Percentiles rank a stretch among this genome's conserved stretches.
Evolutionary conservation across 1,139 yeast genomes (phyloP).

Genomic region (Pichia kudriavzevii): DNA sequence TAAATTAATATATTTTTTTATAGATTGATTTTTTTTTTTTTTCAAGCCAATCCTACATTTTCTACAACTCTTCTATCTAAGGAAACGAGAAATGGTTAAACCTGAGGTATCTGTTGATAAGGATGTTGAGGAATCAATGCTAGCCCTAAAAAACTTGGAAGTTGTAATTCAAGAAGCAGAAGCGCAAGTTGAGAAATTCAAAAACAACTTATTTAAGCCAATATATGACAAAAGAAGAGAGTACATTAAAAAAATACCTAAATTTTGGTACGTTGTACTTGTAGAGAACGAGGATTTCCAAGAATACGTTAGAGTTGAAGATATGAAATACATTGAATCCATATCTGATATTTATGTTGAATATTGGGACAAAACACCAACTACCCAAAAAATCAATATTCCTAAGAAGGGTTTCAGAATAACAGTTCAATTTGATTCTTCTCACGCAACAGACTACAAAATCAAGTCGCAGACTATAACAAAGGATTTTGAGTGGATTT

Average conservation of each 20-base stretch:
- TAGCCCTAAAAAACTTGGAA: slow-evolving; percentile 47
- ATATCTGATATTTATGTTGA: slow-evolving; percentile 42
- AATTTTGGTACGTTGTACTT: slow-evolving; percentile 69
- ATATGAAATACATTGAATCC: slow-evolving; percentile 57
- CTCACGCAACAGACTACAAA: slow-evolving; percentile 26
- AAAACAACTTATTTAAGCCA: slow-evolving; percentile 43
- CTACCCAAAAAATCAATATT: slow-evolving; percentile 22
- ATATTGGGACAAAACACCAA: slow-evolving; percentile 15
- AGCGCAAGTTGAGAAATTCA: slow-evolving; percentile 41
- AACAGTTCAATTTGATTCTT: slow-evolving; percentile 42
- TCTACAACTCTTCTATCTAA: too few relatives aligned
- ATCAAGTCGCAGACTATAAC: slow-evolving; percentile 46
- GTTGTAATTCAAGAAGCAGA: slow-evolving; percentile 49
- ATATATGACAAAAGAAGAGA: slow-evolving; percentile 44
- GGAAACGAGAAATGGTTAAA: too few relatives aligned
- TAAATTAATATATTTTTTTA: too few relatives aligned
- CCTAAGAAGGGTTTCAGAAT: slow-evolving; percentile 46
- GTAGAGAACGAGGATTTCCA: slow-evolving; percentile 74
- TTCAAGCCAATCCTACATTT: too few relatives aligned
- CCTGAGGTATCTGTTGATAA: slow-evolving; percentile 7
- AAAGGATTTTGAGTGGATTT: slow-evolving; percentile 41
- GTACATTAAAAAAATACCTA: slow-evolving; percentile 43
- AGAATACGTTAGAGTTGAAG: slow-evolving; percentile 59
- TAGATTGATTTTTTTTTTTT: too few relatives aligned
- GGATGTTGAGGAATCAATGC: slow-evolving; percentile 26